phyloP scores from a whole-genome alignment of 2,329 filamentous ascomycete species.

The Podosphaera fusca region DNA sequence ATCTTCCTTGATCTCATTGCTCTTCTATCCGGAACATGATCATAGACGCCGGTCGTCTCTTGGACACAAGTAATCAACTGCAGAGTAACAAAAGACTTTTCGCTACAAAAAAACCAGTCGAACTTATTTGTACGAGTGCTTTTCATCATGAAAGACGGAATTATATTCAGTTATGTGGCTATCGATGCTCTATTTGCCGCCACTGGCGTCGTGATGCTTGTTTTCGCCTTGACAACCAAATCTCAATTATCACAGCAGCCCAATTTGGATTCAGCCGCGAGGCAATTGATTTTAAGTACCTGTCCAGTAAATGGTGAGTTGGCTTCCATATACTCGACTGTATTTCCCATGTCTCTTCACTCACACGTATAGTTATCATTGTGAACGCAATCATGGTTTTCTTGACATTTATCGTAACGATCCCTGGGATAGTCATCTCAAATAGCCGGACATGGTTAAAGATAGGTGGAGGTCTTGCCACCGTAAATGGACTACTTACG shows the following conservation, averaged over 20 bases:
- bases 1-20: too few species aligned
- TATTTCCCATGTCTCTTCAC: too few species aligned
- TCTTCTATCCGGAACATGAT: too few species aligned
- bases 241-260: slow-evolving; percentile 19
- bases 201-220: slow-evolving; percentile 26
- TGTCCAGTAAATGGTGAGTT: slow-evolving; percentile 29
- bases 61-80: too few species aligned
- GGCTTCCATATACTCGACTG: background rate
- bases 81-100: too few species aligned
- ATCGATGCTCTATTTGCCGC: slow-evolving; percentile 28
- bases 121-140: too few species aligned
- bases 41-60: too few species aligned
- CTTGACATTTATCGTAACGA: slow-evolving; percentile 40
- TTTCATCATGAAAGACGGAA: slow-evolving; percentile 23
- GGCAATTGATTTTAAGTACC: slow-evolving; percentile 26
- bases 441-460: slow-evolving; percentile 47
- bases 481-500: slow-evolving; percentile 38
- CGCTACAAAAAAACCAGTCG: too few species aligned
- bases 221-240: slow-evolving; percentile 27
- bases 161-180: slow-evolving; percentile 26
- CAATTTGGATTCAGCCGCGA: slow-evolving; percentile 25
- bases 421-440: slow-evolving; percentile 48
- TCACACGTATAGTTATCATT: slow-evolving; percentile 30
- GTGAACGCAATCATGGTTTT: slow-evolving; percentile 52
- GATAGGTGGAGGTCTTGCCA: slow-evolving; percentile 38